A percentile compares a stretch with the other conserved stretches of the same genome.
phyloP scores from a whole-genome alignment of 371 early-diverging fungal genomes.

The Rhizomucor pusillus region DNA sequence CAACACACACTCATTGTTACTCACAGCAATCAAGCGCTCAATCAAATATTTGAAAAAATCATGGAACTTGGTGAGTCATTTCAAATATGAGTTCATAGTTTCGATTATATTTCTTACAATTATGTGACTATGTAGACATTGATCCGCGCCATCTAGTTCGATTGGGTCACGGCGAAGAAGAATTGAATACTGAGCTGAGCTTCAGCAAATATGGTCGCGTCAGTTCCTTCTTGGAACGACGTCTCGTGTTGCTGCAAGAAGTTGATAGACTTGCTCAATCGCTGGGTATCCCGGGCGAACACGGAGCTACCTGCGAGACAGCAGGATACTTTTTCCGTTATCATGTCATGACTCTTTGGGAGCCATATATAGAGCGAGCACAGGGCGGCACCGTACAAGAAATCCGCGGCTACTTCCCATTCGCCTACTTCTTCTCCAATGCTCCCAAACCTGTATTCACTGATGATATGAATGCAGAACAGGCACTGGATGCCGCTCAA shows the following conservation, averaged over 20 bases:
- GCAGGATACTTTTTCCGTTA: slow-evolving; percentile 84
- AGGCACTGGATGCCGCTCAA: slow-evolving; percentile 56
- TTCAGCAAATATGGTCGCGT: slow-evolving; percentile 94
- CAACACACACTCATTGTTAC: slow-evolving; percentile 91
- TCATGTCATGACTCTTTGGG: slow-evolving; percentile 79
- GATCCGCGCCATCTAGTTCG: slow-evolving; percentile 91
- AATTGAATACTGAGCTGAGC: slow-evolving; percentile 72
- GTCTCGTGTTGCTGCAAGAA: slow-evolving; percentile 68
- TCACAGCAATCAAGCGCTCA: slow-evolving; percentile 94
- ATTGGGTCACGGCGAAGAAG: slow-evolving; percentile 93
- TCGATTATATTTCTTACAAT: background rate
- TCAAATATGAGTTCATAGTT: background rate
- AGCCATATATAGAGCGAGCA: slow-evolving; percentile 48
- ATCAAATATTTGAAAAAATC: slow-evolving; percentile 94
- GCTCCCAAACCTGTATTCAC: slow-evolving; percentile 77
- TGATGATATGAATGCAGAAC: slow-evolving; percentile 36
- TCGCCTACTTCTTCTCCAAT: slow-evolving; percentile 70
- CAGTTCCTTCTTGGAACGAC: slow-evolving; percentile 83
- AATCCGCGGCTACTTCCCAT: slow-evolving; percentile 71
- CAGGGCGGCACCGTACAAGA: slow-evolving; percentile 15
- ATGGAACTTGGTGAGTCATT: slow-evolving; percentile 47
- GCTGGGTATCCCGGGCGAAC: slow-evolving; percentile 72
- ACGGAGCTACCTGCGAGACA: slow-evolving; percentile 91
- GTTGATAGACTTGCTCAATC: slow-evolving; percentile 77
- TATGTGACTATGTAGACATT: slow-evolving; percentile 56